phyloP scores from a whole-genome alignment of 768 basidiomycete genomes.

The Hypsizygus marmoreus region DNA sequence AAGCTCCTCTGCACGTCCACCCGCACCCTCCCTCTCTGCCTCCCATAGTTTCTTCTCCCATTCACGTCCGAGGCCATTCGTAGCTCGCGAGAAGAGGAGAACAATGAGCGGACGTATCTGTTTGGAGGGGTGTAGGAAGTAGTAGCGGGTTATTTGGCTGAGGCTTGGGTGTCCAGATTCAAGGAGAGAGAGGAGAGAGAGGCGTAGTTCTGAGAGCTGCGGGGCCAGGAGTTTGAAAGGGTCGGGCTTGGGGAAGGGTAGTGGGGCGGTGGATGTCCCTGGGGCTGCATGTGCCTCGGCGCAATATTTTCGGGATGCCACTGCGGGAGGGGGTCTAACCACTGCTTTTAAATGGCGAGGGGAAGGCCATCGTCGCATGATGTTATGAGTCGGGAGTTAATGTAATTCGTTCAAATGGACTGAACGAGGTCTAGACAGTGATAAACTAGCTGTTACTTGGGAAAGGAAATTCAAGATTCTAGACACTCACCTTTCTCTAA shows the following conservation, averaged over 20 bases:
- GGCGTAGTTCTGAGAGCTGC: constrained; percentile 68
- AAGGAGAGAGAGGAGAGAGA: constrained; percentile 70
- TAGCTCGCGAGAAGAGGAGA: constrained; percentile 83
- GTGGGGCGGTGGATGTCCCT: neutral
- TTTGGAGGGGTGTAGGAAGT: constrained; percentile 89
- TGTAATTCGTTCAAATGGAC: no score
- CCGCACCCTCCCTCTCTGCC: constrained; percentile 49
- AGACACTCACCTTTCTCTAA: no score
- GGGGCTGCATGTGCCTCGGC: constrained; percentile 4
- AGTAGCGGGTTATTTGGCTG: constrained; percentile 86
- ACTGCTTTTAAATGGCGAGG: no score
- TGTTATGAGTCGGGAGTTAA: no score
- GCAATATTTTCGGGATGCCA: constrained; percentile 10
- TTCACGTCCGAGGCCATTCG: constrained; percentile 78
- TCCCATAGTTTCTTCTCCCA: constrained; percentile 61
- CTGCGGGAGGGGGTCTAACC: constrained; percentile 11
- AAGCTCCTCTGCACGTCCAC: constrained; percentile 56
- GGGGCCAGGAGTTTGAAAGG: constrained; percentile 69
- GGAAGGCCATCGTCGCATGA: constrained; percentile 18
- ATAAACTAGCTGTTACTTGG: no score
- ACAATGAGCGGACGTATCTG: constrained; percentile 88
- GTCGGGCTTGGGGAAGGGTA: constrained; percentile 41
- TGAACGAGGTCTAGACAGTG: no score
- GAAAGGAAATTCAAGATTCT: no score
- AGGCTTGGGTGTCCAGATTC: constrained; percentile 84